A percentile compares a stretch with the other conserved stretches of the same genome.
phyloP scores from a whole-genome alignment of 164 flowering plant species.

The Berberis thunbergii region DNA sequence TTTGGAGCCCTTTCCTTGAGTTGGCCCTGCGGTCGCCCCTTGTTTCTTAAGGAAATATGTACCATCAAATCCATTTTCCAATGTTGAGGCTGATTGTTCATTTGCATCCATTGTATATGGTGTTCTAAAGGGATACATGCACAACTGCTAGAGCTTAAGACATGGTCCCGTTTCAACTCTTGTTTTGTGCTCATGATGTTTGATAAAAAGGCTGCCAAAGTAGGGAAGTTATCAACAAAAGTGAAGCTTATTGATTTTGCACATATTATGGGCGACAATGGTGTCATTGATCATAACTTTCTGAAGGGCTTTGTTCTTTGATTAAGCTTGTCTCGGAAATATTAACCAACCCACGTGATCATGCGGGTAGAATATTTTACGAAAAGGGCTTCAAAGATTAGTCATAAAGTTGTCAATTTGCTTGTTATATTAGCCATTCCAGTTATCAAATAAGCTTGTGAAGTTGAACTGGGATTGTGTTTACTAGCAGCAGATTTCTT shows the following conservation, averaged over 20 bases:
- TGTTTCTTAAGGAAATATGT: constrained; percentile 41
- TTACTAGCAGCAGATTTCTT: too few relatives aligned
- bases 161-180: not conserved
- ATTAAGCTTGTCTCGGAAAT: not conserved
- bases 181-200: not conserved
- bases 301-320: not conserved
- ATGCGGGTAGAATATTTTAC: too few relatives aligned
- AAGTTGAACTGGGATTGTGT: too few relatives aligned
- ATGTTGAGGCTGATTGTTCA: constrained; percentile 12
- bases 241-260: not conserved
- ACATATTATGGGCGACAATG: not conserved
- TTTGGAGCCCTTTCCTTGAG: not conserved
- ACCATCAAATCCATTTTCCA: constrained; percentile 32
- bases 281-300: not conserved
- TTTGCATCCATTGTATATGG: not conserved
- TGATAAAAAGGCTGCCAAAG: not conserved
- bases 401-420: too few relatives aligned
- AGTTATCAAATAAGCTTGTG: too few relatives aligned
- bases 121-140: not conserved
- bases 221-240: not conserved
- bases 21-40: constrained; percentile 35
- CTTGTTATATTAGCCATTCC: too few relatives aligned
- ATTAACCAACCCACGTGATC: not conserved
- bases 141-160: not conserved
- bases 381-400: too few relatives aligned